Conservation (phyloP, 2,329 filamentous ascomycete species). For the Proliferodiscus dingleyae region DNA sequence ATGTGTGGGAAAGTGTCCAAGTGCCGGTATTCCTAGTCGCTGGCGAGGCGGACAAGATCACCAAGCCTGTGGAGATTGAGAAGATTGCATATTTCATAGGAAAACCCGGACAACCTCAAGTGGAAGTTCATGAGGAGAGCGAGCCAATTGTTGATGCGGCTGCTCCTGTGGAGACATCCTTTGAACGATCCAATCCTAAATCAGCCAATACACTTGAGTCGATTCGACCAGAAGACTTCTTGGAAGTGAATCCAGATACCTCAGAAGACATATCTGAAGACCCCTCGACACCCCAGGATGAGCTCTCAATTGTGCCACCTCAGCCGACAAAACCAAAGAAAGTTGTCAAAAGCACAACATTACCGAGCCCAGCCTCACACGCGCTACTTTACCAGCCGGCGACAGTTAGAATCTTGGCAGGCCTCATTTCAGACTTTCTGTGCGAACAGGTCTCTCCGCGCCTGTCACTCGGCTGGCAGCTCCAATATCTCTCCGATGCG, state of each 20-base stretch:
- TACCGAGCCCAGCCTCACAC: slow-evolving; percentile 76
- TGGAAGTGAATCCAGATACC: slow-evolving; percentile 26
- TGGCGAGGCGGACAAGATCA: slow-evolving; percentile 72
- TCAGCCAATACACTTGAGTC: slow-evolving; percentile 34
- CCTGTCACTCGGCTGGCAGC: slow-evolving; percentile 81
- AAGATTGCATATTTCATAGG: slow-evolving; percentile 52
- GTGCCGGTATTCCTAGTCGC: slow-evolving; percentile 75
- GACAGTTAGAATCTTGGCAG: slow-evolving; percentile 70
- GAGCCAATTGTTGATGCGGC: slow-evolving; percentile 44
- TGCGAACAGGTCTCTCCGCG: slow-evolving; percentile 68
- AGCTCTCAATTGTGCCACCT: slow-evolving; percentile 38
- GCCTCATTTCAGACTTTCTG: slow-evolving; percentile 79
- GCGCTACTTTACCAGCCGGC: slow-evolving; percentile 76
- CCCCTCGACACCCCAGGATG: slow-evolving; percentile 43
- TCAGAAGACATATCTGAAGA: slow-evolving; percentile 39
- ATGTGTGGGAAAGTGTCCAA: slow-evolving; percentile 67
- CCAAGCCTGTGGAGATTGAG: slow-evolving; percentile 64
- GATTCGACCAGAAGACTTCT: slow-evolving; percentile 37
- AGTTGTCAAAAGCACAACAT: slow-evolving; percentile 61
- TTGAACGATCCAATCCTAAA: slow-evolving; percentile 24
- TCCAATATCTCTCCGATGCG: slow-evolving; percentile 80
- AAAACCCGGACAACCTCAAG: slow-evolving; percentile 22
- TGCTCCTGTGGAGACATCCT: slow-evolving; percentile 40
- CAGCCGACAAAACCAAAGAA: slow-evolving; percentile 45
- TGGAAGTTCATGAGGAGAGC: slow-evolving; percentile 25